Base-by-base conservation (phyloP, 345 rosid species). In the Hirschfeldia incana region DNA sequence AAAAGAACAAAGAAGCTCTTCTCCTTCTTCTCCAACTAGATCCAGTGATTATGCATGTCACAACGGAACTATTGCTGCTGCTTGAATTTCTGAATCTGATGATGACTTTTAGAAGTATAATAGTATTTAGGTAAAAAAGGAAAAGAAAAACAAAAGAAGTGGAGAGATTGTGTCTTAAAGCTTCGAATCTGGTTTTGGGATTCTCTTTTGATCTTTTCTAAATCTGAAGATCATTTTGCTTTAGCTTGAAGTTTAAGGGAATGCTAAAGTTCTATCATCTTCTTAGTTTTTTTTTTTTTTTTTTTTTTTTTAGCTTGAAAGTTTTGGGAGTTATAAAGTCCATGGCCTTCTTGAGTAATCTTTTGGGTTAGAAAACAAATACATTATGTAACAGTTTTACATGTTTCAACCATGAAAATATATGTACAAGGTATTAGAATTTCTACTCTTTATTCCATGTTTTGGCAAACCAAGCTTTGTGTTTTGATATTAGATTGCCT, bases 21-120 rank as follows among this genome's bases (percentile, higher is more conserved):
- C 83, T 71, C 76, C 83, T 71, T 65, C 83, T 71, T 81, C 83
- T 11, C 80, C 83, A 71, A 70, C 74, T 15, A 76, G 80, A 80
- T 77, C 84, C 67, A 53, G 74, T 67, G 78, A 30, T 67, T 81
- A 51, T 77, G 81, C 75, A 51, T 67, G 69, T 11, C 74, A 39
- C 71, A 81, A 55, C 16, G 84, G 81, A 73, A 72, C 81, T 72
- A 32, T 81, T 61, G 81, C 78, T 67, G 84, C 84, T 77, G 84
- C 84, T 68, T 81, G 59, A 80, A 4, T 9, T 10, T 16, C 26
- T 3, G 55, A 37, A 44, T 66, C 73, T 67, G 28, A 66, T 16
- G 8, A 78, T 29, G 17, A 65, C 0, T 39, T 30, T 39, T 27
- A 11, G 27, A 33, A 13, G 17, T 73, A 59, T 51, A 10, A 78